These are phyloP conservation scores for Aspergillus sp. DNA, from an alignment of 2,329 filamentous ascomycete species.

Conservation along the genomic window DNA sequence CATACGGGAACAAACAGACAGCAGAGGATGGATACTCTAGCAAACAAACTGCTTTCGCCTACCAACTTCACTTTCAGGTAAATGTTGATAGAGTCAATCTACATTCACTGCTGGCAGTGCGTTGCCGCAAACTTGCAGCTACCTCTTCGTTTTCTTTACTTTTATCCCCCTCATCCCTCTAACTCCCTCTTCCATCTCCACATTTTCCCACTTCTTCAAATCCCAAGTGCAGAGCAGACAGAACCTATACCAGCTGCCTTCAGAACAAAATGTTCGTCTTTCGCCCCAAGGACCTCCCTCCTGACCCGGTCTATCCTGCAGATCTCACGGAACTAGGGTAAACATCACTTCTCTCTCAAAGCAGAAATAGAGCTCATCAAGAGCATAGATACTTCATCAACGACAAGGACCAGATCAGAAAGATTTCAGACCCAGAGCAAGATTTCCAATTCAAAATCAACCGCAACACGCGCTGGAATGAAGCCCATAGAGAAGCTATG, in stretches of 20 bases:
- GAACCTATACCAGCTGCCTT: not conserved
- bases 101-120: not conserved
- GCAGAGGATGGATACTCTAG: not conserved
- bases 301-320: conserved; percentile 59
- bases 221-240: not conserved
- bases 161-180: not conserved
- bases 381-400: conserved; percentile 67
- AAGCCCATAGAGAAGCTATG: conserved; percentile 65
- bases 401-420: conserved; percentile 65
- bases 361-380: not conserved
- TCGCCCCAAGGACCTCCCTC: conserved; percentile 60
- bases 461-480: conserved; percentile 70
- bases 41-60: not conserved
- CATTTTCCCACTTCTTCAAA: too few species aligned
- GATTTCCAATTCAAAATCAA: conserved; percentile 70
- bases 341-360: conserved; percentile 12
- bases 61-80: not conserved
- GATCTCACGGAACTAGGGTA: conserved; percentile 69
- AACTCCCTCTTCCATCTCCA: not conserved
- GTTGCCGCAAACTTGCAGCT: conserved; percentile 1
- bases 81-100: not conserved
- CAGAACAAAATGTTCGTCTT: conserved; percentile 65
- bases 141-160: not conserved
- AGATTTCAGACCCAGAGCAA: conserved; percentile 57
- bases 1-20: too few species aligned